These are phyloP conservation scores for Hyphopichia pseudoburtonii DNA, from an alignment of 1,139 yeast genomes.

Conservation along the genomic window DNA sequence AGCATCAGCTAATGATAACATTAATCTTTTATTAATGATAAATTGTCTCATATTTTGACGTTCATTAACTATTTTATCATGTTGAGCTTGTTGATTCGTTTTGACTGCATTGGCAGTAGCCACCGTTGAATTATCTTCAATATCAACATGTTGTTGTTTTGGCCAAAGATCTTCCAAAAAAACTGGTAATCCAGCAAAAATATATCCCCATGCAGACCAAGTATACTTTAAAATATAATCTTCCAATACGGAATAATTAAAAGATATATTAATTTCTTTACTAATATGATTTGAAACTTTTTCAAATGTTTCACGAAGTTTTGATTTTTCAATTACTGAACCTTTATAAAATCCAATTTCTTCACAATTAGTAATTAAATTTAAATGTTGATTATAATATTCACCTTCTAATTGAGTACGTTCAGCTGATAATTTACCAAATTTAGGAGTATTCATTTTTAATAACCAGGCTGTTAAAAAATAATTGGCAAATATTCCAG, in stretches of 20 bases:
- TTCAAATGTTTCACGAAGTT: constrained; percentile 59
- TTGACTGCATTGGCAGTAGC: background rate
- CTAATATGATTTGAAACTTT: constrained; percentile 48
- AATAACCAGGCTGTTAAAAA: constrained; percentile 75
- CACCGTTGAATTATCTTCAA: background rate
- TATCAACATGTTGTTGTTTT: constrained; percentile 10
- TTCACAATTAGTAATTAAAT: constrained; percentile 84
- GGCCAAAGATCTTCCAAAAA: constrained; percentile 48
- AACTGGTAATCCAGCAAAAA: constrained; percentile 88
- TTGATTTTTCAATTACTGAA: constrained; percentile 72
- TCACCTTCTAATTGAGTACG: constrained; percentile 85
- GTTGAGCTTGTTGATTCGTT: constrained; percentile 2
- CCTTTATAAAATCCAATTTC: constrained; percentile 96
- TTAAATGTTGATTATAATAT: constrained; percentile 82
- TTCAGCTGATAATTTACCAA: constrained; percentile 73
- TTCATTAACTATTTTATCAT: constrained; percentile 29
- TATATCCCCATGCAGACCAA: constrained; percentile 93
- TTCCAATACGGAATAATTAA: constrained; percentile 70
- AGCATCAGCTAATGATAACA: constrained; percentile 92
- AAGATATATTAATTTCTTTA: constrained; percentile 51
- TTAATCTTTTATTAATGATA: constrained; percentile 83
- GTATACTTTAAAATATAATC: constrained; percentile 87
- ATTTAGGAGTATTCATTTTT: constrained; percentile 76
- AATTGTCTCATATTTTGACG: constrained; percentile 79
- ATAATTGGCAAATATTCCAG: constrained; percentile 80